Conservation (phyloP, 78 protist species). For the Monocercomonoides exilis region DNA sequence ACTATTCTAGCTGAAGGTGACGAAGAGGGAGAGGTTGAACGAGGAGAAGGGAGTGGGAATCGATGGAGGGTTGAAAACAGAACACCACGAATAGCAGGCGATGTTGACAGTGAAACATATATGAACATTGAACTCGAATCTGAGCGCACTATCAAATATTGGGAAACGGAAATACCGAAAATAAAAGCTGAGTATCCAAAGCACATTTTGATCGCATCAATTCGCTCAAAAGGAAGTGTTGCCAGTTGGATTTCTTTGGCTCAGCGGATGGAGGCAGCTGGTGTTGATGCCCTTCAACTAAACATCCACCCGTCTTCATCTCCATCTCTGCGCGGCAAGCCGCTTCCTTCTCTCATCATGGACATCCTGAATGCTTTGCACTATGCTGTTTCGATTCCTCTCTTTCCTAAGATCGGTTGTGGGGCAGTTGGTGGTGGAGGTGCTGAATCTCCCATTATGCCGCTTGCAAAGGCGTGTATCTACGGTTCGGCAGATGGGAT, state of each 20-base stretch:
- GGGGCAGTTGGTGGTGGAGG: no score
- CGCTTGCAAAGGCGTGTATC: conserved; percentile 4
- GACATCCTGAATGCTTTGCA: background rate
- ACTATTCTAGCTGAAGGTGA: conserved; percentile 81
- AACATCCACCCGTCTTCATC: conserved; percentile 18
- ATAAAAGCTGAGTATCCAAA: conserved; percentile 28
- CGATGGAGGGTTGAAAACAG: conserved; percentile 30
- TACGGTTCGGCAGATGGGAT: conserved; percentile 18
- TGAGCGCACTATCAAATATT: conserved; percentile 80
- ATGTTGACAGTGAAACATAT: conserved; percentile 84
- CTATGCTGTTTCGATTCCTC: background rate
- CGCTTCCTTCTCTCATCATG: background rate
- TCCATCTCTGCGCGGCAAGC: background rate
- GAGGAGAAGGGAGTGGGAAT: no score
- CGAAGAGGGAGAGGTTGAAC: no score
- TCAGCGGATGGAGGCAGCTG: background rate
- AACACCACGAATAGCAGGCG: background rate
- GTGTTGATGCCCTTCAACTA: conserved; percentile 8
- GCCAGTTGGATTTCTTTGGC: conserved; percentile 19
- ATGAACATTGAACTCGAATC: conserved; percentile 85
- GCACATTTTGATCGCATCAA: conserved; percentile 14
- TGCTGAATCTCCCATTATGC: background rate
- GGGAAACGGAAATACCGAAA: conserved; percentile 38
- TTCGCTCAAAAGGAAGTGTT: background rate
- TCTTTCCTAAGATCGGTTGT: conserved; percentile 23